These are phyloP conservation scores for Aspergillus ustus DNA, from an alignment of 2,329 filamentous ascomycete species.

Conservation along the genomic window DNA sequence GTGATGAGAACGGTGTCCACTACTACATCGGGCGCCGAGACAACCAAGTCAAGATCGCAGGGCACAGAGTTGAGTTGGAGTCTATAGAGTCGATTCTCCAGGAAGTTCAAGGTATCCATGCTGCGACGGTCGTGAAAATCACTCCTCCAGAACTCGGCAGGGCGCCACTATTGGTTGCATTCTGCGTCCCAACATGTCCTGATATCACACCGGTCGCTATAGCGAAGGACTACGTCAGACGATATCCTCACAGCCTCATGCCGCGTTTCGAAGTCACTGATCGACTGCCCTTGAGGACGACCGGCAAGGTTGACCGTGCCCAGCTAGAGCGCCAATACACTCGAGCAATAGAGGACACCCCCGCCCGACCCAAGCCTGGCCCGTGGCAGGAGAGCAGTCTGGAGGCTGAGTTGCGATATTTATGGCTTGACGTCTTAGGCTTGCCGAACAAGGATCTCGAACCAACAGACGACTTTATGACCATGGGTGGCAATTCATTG, in stretches of 20 bases:
- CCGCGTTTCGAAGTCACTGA: constrained; percentile 70
- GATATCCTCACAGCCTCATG: constrained; percentile 54
- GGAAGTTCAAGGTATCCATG: constrained; percentile 22
- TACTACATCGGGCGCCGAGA: too few relatives aligned
- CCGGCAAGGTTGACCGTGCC: constrained; percentile 64
- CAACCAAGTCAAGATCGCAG: too few relatives aligned
- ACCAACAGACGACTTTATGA: constrained; percentile 26
- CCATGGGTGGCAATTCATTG: constrained; percentile 27
- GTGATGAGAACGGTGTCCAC: too few relatives aligned
- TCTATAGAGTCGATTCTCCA: constrained; percentile 14
- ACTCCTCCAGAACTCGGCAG: constrained; percentile 16
- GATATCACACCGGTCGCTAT: constrained; percentile 33
- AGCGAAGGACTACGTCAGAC: neutral
- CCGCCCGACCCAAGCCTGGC: neutral
- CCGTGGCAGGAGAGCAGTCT: neutral
- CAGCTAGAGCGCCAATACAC: constrained; percentile 8
- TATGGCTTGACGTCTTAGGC: constrained; percentile 9
- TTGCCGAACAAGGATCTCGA: neutral
- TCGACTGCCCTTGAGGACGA: constrained; percentile 71
- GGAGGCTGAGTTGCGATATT: neutral
- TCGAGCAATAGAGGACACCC: constrained; percentile 8
- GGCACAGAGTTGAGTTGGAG: too few relatives aligned
- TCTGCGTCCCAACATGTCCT: constrained; percentile 27
- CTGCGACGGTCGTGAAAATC: constrained; percentile 22
- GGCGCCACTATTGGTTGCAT: constrained; percentile 27